Evolutionary conservation across 2,329 filamentous ascomycete species (phyloP), one percentile per base, ranked within the genome.

Genomic region (Trichophyton rubrum): DNA sequence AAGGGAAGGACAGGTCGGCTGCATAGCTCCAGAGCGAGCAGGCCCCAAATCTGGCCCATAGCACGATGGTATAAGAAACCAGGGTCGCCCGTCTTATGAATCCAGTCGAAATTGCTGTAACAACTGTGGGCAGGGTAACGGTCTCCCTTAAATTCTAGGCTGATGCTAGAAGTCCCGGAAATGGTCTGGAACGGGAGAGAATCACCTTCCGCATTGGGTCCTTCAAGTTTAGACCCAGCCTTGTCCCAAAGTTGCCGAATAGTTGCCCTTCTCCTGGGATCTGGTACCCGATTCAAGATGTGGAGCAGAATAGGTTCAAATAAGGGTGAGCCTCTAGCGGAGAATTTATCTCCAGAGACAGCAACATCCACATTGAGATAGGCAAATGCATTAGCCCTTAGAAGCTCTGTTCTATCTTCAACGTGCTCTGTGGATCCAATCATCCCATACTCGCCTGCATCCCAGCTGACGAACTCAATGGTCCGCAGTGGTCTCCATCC

Each of bases 391-490:
- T 93, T 82, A 17, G 81, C 77, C 47, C 89, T 86, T 5, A 99
- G 79, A 2, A 77, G 72, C 0, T 91, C 85, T 30, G 90, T 78
- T 66, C 92, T 86, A 55, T 88, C 86, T 75, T 99, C 93, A 53
- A 99, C 93, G 68, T 88, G 92, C 72, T 99, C 93, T 1, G 93
- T 97, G 9, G 90, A 95, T 7, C 93, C 93, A 61, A 96, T 88
- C 53, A 93, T 77, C 73, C 96, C 96, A 77, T 96, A 97, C 73
- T 92, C 90, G 66, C 87, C 87, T 3, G 84, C 93, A 72, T 99
- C 93, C 93, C 93, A 99, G 38, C 89, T 96, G 69, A 91, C 90
- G 72, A 99, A 97, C 71, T 95, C 88, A 65, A 99, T 95, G 2
- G 90, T 95, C n/a, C 93, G 86, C 15, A 95, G 79, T 1, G 93